Conservation (phyloP, 1,284 basidiomycete species). For the Rhodotorula sp. region DNA sequence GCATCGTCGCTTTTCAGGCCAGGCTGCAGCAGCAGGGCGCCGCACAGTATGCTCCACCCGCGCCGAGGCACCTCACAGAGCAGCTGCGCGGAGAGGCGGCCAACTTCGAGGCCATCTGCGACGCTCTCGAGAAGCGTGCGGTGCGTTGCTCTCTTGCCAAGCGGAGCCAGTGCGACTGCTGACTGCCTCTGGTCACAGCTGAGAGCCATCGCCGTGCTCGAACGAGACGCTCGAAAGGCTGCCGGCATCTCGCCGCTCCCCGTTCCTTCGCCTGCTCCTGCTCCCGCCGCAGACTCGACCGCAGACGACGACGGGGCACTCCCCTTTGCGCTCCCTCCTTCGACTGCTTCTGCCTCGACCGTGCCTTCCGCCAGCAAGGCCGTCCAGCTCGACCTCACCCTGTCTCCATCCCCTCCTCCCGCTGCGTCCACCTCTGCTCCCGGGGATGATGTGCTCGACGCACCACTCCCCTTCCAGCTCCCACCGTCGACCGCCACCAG, state of each 20-base stretch:
- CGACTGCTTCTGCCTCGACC: neutral
- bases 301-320: neutral
- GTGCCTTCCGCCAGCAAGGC: neutral
- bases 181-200: neutral
- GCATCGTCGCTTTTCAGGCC: conserved; percentile 24
- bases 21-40: conserved; percentile 12
- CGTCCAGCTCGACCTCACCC: conserved; percentile 24
- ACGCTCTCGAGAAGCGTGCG: conserved; percentile 1
- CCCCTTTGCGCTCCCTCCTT: neutral
- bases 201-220: conserved; percentile 21
- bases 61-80: neutral
- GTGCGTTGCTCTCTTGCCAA: neutral
- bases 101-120: conserved; percentile 12
- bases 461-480: neutral
- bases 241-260: conserved; percentile 3
- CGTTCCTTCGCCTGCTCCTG: neutral
- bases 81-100: neutral
- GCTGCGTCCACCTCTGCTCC: neutral
- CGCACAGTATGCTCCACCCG: neutral
- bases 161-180: neutral
- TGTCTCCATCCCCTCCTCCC: conserved; percentile 20
- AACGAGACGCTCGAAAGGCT: conserved; percentile 15
- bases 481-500: neutral
- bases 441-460: no score
- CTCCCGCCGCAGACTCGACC: neutral